These are phyloP conservation scores for Xylariomycetidae sp. DNA, from an alignment of 2,329 filamentous ascomycete species.

Conservation along the genomic window DNA sequence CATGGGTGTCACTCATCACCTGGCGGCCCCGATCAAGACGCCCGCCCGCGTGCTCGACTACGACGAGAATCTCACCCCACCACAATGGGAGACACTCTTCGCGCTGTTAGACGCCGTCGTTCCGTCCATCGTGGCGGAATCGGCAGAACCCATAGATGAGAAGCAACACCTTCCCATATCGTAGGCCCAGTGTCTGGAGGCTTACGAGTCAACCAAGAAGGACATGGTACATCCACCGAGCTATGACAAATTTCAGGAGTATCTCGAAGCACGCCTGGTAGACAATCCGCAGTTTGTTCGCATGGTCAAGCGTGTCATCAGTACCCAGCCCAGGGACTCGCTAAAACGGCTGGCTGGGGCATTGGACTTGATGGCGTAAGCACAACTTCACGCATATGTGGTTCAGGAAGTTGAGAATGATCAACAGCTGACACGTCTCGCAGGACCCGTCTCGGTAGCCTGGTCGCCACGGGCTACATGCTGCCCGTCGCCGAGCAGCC, in stretches of 20 bases:
- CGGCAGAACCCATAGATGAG: constrained; percentile 31
- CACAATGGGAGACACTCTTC: constrained; percentile 51
- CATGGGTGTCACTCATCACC: constrained; percentile 14
- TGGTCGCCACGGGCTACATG: constrained; percentile 64
- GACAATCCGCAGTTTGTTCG: constrained; percentile 49
- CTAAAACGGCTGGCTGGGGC: constrained; percentile 36
- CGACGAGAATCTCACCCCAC: constrained; percentile 23
- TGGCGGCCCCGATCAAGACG: constrained; percentile 15
- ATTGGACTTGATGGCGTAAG: constrained; percentile 41
- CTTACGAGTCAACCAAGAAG: constrained; percentile 34
- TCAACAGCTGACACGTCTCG: constrained; percentile 9
- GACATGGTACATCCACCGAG: constrained; percentile 34
- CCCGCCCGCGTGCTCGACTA: constrained; percentile 14
- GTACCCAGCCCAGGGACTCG: constrained; percentile 32
- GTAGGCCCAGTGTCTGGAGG: constrained; percentile 44
- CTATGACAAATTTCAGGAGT: constrained; percentile 42
- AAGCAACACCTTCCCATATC: constrained; percentile 40
- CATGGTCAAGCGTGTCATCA: constrained; percentile 40
- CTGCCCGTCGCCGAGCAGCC: constrained; percentile 60
- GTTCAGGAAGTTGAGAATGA: background rate
- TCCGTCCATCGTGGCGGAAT: constrained; percentile 49
- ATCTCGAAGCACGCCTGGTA: constrained; percentile 48
- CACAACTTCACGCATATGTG: constrained; percentile 6
- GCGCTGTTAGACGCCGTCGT: constrained; percentile 55
- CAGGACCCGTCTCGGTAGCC: constrained; percentile 58